Conservation (phyloP, 1,284 basidiomycete species). For the Exobasidium rhododendri region DNA sequence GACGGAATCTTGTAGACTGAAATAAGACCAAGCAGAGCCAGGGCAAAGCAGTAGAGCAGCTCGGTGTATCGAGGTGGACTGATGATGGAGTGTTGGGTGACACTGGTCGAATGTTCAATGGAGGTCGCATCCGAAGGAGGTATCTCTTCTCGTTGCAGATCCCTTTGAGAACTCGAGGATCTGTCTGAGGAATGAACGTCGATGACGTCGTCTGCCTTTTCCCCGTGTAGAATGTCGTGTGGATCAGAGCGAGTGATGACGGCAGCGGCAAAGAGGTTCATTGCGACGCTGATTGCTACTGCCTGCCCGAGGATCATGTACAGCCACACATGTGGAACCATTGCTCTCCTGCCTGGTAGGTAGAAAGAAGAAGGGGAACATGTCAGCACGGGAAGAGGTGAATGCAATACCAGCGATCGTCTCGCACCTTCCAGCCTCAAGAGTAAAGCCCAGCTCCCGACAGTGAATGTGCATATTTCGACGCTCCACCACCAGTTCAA, state of each 20-base stretch:
- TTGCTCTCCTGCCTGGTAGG: constrained; percentile 57
- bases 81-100: constrained; percentile 5
- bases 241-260: constrained; percentile 56
- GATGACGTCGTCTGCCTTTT: background rate
- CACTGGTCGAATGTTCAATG: constrained; percentile 21
- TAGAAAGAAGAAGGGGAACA: background rate
- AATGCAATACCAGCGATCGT: no score
- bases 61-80: constrained; percentile 18
- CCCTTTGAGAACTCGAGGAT: constrained; percentile 18
- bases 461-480: constrained; percentile 69
- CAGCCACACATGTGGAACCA: constrained; percentile 64
- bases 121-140: constrained; percentile 8
- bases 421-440: constrained; percentile 64
- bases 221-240: background rate
- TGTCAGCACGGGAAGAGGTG: constrained; percentile 8
- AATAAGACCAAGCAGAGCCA: constrained; percentile 60
- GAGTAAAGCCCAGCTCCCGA: constrained; percentile 65
- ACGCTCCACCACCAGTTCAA: constrained; percentile 73
- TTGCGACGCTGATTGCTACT: constrained; percentile 69
- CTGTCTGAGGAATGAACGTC: background rate
- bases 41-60: constrained; percentile 18
- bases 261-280: constrained; percentile 67
- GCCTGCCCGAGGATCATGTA: constrained; percentile 74
- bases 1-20: constrained; percentile 62
- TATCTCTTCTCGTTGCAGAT: constrained; percentile 10